These are phyloP conservation scores for Spathaspora passalidarum DNA, from an alignment of 805 yeast species.

Conservation along the genomic window DNA sequence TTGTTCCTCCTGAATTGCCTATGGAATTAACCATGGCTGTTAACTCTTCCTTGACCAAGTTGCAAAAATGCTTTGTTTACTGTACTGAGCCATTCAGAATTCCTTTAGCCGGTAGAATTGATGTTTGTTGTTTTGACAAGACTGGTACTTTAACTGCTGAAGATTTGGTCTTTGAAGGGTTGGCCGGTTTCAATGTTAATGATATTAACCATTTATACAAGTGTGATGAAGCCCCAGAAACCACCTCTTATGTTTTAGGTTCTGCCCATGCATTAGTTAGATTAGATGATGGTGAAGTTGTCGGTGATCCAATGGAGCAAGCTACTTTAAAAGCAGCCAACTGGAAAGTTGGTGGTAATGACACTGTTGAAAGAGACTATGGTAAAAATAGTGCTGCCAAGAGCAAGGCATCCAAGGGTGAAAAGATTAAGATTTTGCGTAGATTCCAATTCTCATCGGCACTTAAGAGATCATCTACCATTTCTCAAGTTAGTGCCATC, in stretches of 20 bases:
- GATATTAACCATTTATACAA: conserved; percentile 55
- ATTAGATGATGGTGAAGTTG: conserved; percentile 94
- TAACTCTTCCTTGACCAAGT: conserved; percentile 82
- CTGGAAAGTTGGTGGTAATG: conserved; percentile 81
- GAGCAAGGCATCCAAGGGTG: conserved; percentile 22
- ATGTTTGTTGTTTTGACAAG: conserved; percentile 97
- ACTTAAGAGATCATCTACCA: conserved; percentile 89
- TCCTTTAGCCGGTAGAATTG: conserved; percentile 96
- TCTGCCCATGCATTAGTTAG: conserved; percentile 95
- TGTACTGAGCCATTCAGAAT: conserved; percentile 99
- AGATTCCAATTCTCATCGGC: conserved; percentile 97
- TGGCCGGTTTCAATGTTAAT: conserved; percentile 69
- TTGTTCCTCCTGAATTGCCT: conserved; percentile 98
- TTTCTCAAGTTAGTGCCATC: conserved; percentile 53
- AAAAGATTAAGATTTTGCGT: conserved; percentile 71
- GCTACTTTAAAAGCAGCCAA: conserved; percentile 86
- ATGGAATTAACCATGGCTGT: conserved; percentile 99
- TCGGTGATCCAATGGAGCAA: conserved; percentile 99
- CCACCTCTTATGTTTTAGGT: conserved; percentile 74
- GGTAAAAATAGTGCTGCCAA: background rate
- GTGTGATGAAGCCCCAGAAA: conserved; percentile 62
- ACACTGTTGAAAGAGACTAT: conserved; percentile 51
- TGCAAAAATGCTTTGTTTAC: conserved; percentile 83
- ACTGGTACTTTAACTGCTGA: conserved; percentile 98
- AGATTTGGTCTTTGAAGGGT: conserved; percentile 92